Conservation (phyloP, 2,329 filamentous ascomycete genomes). For the Trichoderma cornu-damae region DNA sequence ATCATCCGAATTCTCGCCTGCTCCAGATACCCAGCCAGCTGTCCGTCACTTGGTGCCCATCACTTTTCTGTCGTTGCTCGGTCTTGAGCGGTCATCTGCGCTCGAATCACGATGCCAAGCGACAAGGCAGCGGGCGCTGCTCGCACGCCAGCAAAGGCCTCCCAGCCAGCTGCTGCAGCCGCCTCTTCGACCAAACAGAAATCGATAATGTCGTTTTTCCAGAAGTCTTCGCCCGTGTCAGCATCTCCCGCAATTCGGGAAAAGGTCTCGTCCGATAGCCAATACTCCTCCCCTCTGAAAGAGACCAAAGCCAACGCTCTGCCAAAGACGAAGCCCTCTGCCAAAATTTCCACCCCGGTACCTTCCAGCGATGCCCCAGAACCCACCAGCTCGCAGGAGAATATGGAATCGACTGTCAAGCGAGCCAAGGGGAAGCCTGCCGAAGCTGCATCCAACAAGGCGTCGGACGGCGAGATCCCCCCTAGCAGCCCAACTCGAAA, state of each 20-base stretch:
- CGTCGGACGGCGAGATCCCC: constrained; percentile 34
- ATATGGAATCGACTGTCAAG: constrained; percentile 41
- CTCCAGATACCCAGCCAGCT: neutral
- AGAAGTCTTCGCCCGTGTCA: constrained; percentile 37
- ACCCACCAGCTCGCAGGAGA: constrained; percentile 63
- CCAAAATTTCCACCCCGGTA: constrained; percentile 57
- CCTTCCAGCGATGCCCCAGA: constrained; percentile 74
- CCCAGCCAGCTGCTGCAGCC: constrained; percentile 26
- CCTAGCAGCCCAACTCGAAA: constrained; percentile 73
- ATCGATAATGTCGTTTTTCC: constrained; percentile 43
- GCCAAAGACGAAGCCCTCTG: constrained; percentile 42
- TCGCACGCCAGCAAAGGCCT: constrained; percentile 33
- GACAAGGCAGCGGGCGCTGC: constrained; percentile 27
- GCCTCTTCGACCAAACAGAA: constrained; percentile 38
- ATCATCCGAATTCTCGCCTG: neutral
- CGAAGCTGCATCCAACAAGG: neutral
- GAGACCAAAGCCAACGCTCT: constrained; percentile 41
- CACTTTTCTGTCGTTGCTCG: neutral
- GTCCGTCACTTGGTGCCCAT: neutral
- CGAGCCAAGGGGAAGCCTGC: neutral
- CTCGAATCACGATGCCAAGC: constrained; percentile 26
- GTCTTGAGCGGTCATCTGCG: neutral
- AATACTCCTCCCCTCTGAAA: constrained; percentile 34
- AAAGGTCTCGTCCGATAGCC: constrained; percentile 32
- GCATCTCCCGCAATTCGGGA: constrained; percentile 31